Evolutionary conservation across 768 basidiomycete species (phyloP).

Genomic region (Symmetrospora coprosmae): DNA sequence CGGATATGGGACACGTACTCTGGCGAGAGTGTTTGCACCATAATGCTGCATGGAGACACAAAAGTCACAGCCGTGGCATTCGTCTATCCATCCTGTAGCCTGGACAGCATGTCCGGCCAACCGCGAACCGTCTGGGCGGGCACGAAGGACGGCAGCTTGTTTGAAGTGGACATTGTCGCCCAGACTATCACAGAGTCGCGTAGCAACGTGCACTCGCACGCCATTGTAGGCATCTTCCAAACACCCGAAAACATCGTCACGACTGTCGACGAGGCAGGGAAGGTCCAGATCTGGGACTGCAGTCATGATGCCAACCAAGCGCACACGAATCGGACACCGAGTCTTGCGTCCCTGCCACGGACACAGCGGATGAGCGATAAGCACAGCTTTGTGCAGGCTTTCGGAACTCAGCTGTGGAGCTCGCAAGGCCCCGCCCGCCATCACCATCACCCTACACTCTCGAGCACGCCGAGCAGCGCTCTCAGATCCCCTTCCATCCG

Average conservation of each 20-base stretch:
- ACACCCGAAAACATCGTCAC: slow-evolving; percentile 57
- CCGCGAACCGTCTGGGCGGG: slow-evolving; percentile 69
- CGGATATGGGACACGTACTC: slow-evolving; percentile 37
- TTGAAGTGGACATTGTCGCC: slow-evolving; percentile 61
- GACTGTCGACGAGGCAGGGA: slow-evolving; percentile 64
- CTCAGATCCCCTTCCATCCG: slow-evolving; percentile 45
- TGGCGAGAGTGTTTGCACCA: slow-evolving; percentile 29
- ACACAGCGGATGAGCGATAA: slow-evolving; percentile 55
- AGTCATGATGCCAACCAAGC: slow-evolving; percentile 23
- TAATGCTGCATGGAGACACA: slow-evolving; percentile 58
- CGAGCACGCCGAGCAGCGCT: slow-evolving; percentile 23
- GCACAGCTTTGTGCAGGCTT: slow-evolving; percentile 59
- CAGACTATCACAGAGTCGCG: slow-evolving; percentile 50
- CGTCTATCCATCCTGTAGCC: slow-evolving; percentile 36
- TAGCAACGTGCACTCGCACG: slow-evolving; percentile 49
- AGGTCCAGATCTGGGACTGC: slow-evolving; percentile 64
- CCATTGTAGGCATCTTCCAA: slow-evolving; percentile 62
- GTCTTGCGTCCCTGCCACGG: slow-evolving; percentile 23
- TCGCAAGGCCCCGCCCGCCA: slow-evolving; percentile 41
- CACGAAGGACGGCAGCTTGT: slow-evolving; percentile 73
- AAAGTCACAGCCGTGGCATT: slow-evolving; percentile 69
- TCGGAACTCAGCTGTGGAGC: slow-evolving; percentile 73
- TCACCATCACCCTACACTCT: slow-evolving; percentile 39
- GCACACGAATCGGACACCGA: not conserved
- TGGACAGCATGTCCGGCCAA: slow-evolving; percentile 1